phyloP scores from a whole-genome alignment of 495 filamentous ascomycete species.

The Trichocladium antarcticum region DNA sequence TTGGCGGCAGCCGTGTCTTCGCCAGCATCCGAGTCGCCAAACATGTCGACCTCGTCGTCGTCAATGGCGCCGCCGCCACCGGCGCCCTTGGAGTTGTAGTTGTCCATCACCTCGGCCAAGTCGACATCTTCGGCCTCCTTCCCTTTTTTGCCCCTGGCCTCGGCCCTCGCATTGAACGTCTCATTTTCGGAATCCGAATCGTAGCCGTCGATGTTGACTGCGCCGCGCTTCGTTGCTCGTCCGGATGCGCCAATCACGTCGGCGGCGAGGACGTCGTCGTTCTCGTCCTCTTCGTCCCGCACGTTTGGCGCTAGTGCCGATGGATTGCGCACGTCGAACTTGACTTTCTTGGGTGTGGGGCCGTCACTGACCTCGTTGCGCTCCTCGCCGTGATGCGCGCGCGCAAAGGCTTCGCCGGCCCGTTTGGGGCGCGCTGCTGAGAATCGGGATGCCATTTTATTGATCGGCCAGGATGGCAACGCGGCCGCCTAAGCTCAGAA shows the following conservation, averaged over 20 bases:
- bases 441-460: constrained; percentile 49
- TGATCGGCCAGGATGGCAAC: not conserved
- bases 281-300: constrained; percentile 60
- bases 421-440: constrained; percentile 68
- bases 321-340: constrained; percentile 91
- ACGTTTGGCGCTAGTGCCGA: constrained; percentile 70
- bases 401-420: constrained; percentile 65
- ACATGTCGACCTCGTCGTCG: constrained; percentile 82
- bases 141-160: constrained; percentile 41
- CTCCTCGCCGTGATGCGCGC: constrained; percentile 53
- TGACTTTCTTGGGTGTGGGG: constrained; percentile 60
- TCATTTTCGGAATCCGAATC: constrained; percentile 92
- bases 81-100: constrained; percentile 25
- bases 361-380: constrained; percentile 33
- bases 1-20: constrained; percentile 31
- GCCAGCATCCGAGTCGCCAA: constrained; percentile 62
- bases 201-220: constrained; percentile 92
- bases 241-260: constrained; percentile 84
- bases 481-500: too few relatives aligned
- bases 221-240: constrained; percentile 71
- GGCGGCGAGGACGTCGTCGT: constrained; percentile 71
- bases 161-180: constrained; percentile 62
- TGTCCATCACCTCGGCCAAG: constrained; percentile 35
- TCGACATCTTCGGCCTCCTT: constrained; percentile 34
- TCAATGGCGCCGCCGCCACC: constrained; percentile 33